Conservation (phyloP, 257 asterid species). For the Fraxinus americana region DNA sequence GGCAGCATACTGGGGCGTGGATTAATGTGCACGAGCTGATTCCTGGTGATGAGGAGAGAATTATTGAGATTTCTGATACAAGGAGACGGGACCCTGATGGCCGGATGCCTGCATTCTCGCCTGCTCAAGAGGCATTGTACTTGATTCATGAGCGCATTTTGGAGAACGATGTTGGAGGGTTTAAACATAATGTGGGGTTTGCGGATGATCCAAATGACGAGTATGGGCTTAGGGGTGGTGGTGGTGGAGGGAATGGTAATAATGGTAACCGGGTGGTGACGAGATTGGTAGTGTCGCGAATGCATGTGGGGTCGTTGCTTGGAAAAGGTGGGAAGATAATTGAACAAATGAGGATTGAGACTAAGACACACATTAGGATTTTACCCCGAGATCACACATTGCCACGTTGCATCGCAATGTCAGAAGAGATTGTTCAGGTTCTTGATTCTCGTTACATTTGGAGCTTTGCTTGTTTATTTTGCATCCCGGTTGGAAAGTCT, state of each 20-base stretch:
- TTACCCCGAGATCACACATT: slow-evolving; percentile 88
- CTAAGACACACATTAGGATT: slow-evolving; percentile 93
- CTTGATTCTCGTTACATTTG: slow-evolving; percentile 27
- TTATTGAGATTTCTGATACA: slow-evolving; percentile 87
- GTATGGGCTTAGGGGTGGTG: slow-evolving; percentile 32
- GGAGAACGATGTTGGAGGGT: slow-evolving; percentile 63
- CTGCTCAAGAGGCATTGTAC: slow-evolving; percentile 91
- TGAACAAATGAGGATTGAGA: slow-evolving; percentile 94
- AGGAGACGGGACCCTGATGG: slow-evolving; percentile 89
- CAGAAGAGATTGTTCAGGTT: slow-evolving; percentile 99
- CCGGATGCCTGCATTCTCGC: slow-evolving; percentile 74
- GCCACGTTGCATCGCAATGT: slow-evolving; percentile 87
- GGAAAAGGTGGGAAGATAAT: slow-evolving; percentile 99
- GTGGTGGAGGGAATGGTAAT: slow-evolving; percentile 11
- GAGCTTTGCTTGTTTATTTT: not conserved
- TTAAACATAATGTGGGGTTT: slow-evolving; percentile 45
- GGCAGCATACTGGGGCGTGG: slow-evolving; percentile 98
- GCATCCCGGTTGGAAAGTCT: not conserved
- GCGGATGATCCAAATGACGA: slow-evolving; percentile 62
- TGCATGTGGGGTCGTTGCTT: slow-evolving; percentile 89
- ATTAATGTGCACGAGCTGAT: slow-evolving; percentile 85
- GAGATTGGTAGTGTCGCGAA: slow-evolving; percentile 84
- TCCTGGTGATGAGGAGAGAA: slow-evolving; percentile 90
- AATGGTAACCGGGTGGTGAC: slow-evolving; percentile 57
- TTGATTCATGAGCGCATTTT: slow-evolving; percentile 87